These are phyloP conservation scores for Mycena amicta DNA, from an alignment of 768 basidiomycete genomes.

Conservation along the genomic window DNA sequence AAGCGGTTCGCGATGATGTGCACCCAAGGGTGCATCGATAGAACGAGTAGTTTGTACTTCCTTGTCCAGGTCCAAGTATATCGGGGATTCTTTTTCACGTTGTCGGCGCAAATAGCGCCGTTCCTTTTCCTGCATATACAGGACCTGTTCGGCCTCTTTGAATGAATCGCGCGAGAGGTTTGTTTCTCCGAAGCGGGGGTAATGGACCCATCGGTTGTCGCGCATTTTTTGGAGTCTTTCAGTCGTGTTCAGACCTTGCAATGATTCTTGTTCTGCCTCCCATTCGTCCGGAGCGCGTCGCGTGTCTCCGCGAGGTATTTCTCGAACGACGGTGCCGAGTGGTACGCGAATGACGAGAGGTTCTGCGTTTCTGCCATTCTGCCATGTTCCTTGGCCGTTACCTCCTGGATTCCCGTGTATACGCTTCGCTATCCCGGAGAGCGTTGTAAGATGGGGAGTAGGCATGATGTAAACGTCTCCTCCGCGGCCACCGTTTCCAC, in stretches of 20 bases:
- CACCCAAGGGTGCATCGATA: conserved; percentile 66
- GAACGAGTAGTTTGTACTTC: conserved; percentile 40
- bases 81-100: conserved; percentile 43
- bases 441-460: conserved; percentile 73
- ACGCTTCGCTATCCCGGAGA: conserved; percentile 70
- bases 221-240: conserved; percentile 63
- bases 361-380: conserved; percentile 74
- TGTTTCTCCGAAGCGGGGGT: conserved; percentile 64
- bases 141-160: conserved; percentile 65
- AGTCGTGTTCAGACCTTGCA: conserved; percentile 48
- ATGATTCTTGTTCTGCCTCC: conserved; percentile 68
- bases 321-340: conserved; percentile 84
- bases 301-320: conserved; percentile 69
- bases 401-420: conserved; percentile 67
- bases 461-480: conserved; percentile 87
- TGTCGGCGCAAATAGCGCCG: conserved; percentile 49
- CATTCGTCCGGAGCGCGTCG: conserved; percentile 67
- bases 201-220: conserved; percentile 77
- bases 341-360: conserved; percentile 84
- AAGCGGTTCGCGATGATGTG: conserved; percentile 49
- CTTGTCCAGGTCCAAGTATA: conserved; percentile 66
- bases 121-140: conserved; percentile 65
- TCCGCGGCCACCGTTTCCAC: conserved; percentile 89
- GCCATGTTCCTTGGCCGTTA: conserved; percentile 84
- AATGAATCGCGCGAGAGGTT: conserved; percentile 69